Base-by-base conservation (phyloP, 2,329 filamentous ascomycete species). In the Pseudofabraea citricarpa region DNA sequence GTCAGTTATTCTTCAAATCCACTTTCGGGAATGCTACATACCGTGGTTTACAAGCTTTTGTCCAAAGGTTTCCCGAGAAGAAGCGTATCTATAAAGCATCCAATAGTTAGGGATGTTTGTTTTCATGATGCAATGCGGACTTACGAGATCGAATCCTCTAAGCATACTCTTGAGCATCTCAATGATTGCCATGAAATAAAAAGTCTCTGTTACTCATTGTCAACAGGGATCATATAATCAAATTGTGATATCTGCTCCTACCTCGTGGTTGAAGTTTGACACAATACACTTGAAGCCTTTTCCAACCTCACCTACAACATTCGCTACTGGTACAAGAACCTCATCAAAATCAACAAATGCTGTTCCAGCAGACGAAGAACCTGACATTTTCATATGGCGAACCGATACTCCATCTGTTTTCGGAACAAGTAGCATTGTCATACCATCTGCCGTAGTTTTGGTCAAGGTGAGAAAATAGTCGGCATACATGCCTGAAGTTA, bases 391-490 rank as follows among this genome's bases (percentile, higher is more conserved):
- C 8, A 36, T 36, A 23, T n/a, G 37, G 29, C 23, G 37, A 22
- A 15, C 13, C 36, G 38, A 23, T 41, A 89, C 77, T 41, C 81
- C 83, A 52, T 87, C 82, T 46, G 77, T 75, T 31, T 85, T 75
- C 55, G 82, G 77, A 48, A 91, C 81, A 10, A 93, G 69, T 4
- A 91, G 69, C 18, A 91, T 86, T 9, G 79, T 83, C 55, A 90
- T 79, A 19, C 85, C 84, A 10, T 40, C n/a, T 64, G 88, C 88
- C 41, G 79, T 79, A 0, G 86, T 91, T 58, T 78, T 79, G 58
- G 87, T 87, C 33, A 79, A 85, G 0, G 80, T 83, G 43, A 90
- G 83, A 56, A 91, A 91, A 70, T 90, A 91, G 64, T 91, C 86
- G 48, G 71, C 75, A 65, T 81, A 91, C 61, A 83, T 81, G 47